Conservation (phyloP, 257 asterid genomes). For the Jacaranda copaia region DNA sequence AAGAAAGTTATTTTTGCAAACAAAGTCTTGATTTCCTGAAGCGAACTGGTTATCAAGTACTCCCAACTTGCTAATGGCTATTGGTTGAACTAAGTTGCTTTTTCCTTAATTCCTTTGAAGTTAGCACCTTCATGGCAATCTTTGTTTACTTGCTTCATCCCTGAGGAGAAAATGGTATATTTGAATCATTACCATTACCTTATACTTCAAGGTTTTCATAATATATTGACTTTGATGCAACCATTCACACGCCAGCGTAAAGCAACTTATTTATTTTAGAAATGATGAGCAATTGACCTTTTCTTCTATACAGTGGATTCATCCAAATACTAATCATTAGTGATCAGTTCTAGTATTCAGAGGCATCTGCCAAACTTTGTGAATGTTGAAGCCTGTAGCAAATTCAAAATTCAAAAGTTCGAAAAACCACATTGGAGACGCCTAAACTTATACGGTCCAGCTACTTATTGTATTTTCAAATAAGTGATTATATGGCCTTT, state of each 20-base stretch:
- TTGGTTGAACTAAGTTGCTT: not conserved
- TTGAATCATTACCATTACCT: not conserved
- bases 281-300: not conserved
- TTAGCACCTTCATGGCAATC: not conserved
- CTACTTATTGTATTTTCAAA: not conserved
- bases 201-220: not conserved
- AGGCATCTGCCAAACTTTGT: not conserved
- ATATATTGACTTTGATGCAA: not conserved
- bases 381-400: not conserved
- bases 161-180: not conserved
- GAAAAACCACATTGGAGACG: not conserved
- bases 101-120: not conserved
- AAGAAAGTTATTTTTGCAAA: not conserved
- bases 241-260: not conserved
- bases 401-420: not conserved
- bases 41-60: not conserved
- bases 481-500: not conserved
- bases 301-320: not conserved
- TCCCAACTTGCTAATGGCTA: not conserved
- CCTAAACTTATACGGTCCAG: not conserved
- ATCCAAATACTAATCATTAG: not conserved
- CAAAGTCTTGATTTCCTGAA: slow-evolving; percentile 1
- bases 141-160: slow-evolving; percentile 5
- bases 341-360: not conserved
- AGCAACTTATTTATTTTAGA: not conserved